A percentile compares a stretch with the other conserved stretches of the same genome.
phyloP scores from a whole-genome alignment of 805 yeast species.

The Cyberlindnera mississippiensis region DNA sequence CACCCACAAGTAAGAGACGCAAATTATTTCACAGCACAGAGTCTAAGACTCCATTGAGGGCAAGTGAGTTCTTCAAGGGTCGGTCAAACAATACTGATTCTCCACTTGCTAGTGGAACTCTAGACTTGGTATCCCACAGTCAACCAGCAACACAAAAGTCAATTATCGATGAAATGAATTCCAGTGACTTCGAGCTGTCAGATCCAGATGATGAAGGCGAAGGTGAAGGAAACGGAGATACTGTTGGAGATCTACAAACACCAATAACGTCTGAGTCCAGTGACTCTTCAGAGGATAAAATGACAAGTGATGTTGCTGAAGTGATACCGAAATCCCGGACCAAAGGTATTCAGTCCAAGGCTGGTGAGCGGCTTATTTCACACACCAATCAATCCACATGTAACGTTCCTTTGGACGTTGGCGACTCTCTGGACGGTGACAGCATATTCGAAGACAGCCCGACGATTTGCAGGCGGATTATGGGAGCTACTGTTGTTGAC shows the following conservation, averaged over 20 bases:
- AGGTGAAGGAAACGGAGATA: too few relatives aligned
- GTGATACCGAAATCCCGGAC: too few relatives aligned
- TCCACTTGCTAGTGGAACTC: neutral
- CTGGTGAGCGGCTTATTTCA: too few relatives aligned
- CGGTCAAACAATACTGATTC: neutral
- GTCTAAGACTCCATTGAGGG: conserved; percentile 7
- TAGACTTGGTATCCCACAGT: neutral
- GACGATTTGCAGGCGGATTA: neutral
- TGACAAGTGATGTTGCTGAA: too few relatives aligned
- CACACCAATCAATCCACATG: too few relatives aligned
- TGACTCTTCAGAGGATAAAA: too few relatives aligned
- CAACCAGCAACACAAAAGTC: neutral
- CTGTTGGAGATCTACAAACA: conserved; percentile 1
- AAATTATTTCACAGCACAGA: conserved; percentile 12
- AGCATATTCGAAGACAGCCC: conserved; percentile 9
- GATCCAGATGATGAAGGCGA: conserved; percentile 27
- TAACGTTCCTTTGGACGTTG: neutral
- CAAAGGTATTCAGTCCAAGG: too few relatives aligned
- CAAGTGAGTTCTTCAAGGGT: conserved; percentile 17
- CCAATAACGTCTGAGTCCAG: neutral
- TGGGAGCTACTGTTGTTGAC: conserved; percentile 4
- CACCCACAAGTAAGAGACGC: conserved; percentile 24
- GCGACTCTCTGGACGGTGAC: conserved; percentile 5
- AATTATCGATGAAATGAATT: conserved; percentile 9
- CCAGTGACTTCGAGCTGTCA: conserved; percentile 28